phyloP scores from a whole-genome alignment of 768 basidiomycete genomes.

The Ephemerocybe angulata region DNA sequence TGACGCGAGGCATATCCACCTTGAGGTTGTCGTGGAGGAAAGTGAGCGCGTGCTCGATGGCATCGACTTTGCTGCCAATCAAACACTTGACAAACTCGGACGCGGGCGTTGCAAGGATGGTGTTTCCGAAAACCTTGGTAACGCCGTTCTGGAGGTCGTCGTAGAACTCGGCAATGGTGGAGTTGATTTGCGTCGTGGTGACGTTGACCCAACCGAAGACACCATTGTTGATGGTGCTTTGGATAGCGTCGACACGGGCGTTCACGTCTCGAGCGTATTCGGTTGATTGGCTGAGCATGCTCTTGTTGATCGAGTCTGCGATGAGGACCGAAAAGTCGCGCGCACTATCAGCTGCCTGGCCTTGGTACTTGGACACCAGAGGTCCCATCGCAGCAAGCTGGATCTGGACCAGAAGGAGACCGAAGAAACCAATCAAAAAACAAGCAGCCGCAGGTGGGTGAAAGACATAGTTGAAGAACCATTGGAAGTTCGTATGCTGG shows the following conservation, averaged over 20 bases:
- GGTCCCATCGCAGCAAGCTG: constrained; percentile 81
- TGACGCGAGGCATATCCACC: constrained; percentile 75
- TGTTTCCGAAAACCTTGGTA: constrained; percentile 75
- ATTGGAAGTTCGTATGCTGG: constrained; percentile 69
- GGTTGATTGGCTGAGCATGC: constrained; percentile 78
- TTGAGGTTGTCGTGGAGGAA: constrained; percentile 88
- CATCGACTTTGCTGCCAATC: constrained; percentile 86
- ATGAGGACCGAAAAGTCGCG: constrained; percentile 69
- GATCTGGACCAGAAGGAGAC: constrained; percentile 79
- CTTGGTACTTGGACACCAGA: constrained; percentile 63
- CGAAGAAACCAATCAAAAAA: constrained; percentile 90
- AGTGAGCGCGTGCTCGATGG: constrained; percentile 82
- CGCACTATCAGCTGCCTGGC: constrained; percentile 56
- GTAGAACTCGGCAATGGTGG: constrained; percentile 85
- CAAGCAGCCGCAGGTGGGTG: constrained; percentile 88
- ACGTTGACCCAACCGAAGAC: constrained; percentile 94
- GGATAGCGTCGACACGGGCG: constrained; percentile 59
- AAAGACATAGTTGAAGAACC: constrained; percentile 90
- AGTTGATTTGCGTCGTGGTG: constrained; percentile 84
- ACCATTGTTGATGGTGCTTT: constrained; percentile 77
- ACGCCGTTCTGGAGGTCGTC: constrained; percentile 77
- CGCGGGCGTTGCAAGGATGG: constrained; percentile 74
- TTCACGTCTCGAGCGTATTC: constrained; percentile 81
- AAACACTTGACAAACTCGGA: constrained; percentile 88
- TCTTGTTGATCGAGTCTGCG: constrained; percentile 70